Conservation (phyloP, 2,329 filamentous ascomycete species). For the Xylariaceae sp. region DNA sequence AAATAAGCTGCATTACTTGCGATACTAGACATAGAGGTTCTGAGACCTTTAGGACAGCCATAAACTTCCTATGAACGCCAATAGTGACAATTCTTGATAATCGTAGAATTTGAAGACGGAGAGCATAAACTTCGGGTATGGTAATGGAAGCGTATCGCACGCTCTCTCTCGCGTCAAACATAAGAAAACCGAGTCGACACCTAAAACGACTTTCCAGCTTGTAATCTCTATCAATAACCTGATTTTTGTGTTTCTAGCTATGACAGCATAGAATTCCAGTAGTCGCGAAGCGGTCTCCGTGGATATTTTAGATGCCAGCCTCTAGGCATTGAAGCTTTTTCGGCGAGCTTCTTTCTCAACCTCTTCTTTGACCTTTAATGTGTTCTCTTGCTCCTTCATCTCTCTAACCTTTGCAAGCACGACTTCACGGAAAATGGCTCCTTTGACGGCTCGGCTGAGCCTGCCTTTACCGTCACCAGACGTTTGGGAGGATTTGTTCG, state of each 20-base stretch:
- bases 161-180: not conserved
- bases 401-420: conserved; percentile 91
- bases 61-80: conserved; percentile 1
- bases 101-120: conserved; percentile 1
- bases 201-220: no score
- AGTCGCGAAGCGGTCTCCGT: no score
- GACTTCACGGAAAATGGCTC: conserved; percentile 88
- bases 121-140: conserved; percentile 1
- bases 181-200: no score
- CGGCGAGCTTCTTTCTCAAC: conserved; percentile 49
- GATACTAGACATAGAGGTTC: no score
- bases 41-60: no score
- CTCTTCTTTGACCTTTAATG: conserved; percentile 63
- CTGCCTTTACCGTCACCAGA: conserved; percentile 42
- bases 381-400: conserved; percentile 83
- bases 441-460: conserved; percentile 52
- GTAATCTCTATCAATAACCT: no score
- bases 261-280: no score
- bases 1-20: no score
- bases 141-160: conserved; percentile 1
- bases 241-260: no score
- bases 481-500: conserved; percentile 26
- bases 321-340: conserved; percentile 31
- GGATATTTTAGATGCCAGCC: not conserved
- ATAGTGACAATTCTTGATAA: conserved; percentile 3